phyloP scores from a whole-genome alignment of 257 asterid species.

The Cruciata laevipes region DNA sequence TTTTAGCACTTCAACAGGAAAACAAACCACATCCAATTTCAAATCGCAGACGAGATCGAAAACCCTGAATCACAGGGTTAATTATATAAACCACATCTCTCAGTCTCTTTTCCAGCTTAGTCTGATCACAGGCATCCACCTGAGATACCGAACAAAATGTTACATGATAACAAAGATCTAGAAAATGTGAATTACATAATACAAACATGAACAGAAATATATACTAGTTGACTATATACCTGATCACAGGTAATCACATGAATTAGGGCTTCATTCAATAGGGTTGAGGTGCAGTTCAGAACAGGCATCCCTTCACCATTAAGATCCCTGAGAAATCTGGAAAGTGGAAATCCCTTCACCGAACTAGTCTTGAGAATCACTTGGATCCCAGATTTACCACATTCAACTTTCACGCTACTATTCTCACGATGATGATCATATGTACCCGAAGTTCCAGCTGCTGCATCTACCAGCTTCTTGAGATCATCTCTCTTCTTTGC shows the following conservation, averaged over 20 bases:
- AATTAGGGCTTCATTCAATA: conserved; percentile 7
- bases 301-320: conserved; percentile 20
- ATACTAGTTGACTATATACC: conserved; percentile 7
- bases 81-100: not conserved
- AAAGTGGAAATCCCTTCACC: conserved; percentile 4
- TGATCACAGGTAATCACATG: conserved; percentile 18
- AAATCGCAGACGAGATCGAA: not conserved
- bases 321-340: conserved; percentile 15
- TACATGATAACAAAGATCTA: not conserved
- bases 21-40: not conserved
- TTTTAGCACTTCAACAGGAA: too few relatives aligned
- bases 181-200: not conserved
- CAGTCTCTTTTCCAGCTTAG: conserved; percentile 13
- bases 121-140: conserved; percentile 14
- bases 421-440: not conserved
- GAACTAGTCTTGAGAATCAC: conserved; percentile 7
- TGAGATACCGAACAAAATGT: not conserved
- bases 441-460: not conserved
- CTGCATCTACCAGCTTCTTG: not conserved
- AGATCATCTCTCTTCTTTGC: conserved; percentile 2
- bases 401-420: conserved; percentile 12
- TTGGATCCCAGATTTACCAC: conserved; percentile 7
- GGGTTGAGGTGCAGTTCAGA: conserved; percentile 15
- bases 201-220: not conserved
- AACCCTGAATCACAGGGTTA: not conserved